These are phyloP conservation scores for Ceratobasidium theobromae DNA, from an alignment of 1,284 basidiomycete genomes.

Conservation along the genomic window DNA sequence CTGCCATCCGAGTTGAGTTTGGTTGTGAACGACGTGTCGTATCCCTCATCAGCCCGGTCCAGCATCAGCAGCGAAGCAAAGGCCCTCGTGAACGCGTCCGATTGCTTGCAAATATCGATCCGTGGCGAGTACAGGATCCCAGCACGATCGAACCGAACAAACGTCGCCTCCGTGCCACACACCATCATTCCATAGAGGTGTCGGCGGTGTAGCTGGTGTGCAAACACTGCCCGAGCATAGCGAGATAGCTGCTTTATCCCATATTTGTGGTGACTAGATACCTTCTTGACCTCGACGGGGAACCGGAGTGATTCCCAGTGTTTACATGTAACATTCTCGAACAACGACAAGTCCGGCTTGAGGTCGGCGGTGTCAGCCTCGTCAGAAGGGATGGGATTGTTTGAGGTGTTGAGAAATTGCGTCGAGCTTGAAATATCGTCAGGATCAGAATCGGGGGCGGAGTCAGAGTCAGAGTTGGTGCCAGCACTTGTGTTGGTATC, in stretches of 20 bases:
- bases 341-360: no score
- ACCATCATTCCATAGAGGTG: slow-evolving; percentile 10
- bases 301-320: slow-evolving; percentile 14
- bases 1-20: neutral
- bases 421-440: no score
- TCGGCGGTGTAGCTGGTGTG: slow-evolving; percentile 18
- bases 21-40: slow-evolving; percentile 2
- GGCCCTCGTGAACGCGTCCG: neutral
- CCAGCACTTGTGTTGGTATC: no score
- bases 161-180: neutral
- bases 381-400: no score
- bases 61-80: slow-evolving; percentile 13
- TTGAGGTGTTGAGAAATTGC: no score
- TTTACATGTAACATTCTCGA: no score
- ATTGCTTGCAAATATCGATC: neutral
- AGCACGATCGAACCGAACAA: slow-evolving; percentile 11
- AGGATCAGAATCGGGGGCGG: neutral
- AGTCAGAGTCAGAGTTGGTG: neutral
- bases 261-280: neutral
- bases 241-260: slow-evolving; percentile 12
- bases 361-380: no score
- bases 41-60: neutral
- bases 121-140: slow-evolving; percentile 4
- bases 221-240: slow-evolving; percentile 10
- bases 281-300: slow-evolving; percentile 3